Evolutionary conservation across 768 basidiomycete species (phyloP).

Genomic region (Roridomyces roridus): DNA sequence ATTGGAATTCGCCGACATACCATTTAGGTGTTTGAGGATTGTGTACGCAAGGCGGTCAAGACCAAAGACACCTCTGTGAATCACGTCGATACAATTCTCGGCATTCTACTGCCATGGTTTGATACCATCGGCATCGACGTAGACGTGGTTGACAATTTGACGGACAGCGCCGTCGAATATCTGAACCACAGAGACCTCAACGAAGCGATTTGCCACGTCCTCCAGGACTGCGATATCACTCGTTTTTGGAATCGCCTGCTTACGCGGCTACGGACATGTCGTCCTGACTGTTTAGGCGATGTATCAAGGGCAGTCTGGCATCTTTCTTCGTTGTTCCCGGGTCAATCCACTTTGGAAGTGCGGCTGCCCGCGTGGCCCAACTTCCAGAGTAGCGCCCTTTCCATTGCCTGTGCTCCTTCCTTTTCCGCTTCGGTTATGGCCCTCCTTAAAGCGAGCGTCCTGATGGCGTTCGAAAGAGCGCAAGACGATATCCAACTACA

Average conservation of each 20-base stretch:
- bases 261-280: slow-evolving; percentile 11
- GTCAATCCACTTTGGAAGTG: slow-evolving; percentile 3
- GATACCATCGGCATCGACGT: neutral
- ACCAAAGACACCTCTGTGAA: neutral
- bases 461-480: slow-evolving; percentile 15
- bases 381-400: slow-evolving; percentile 12
- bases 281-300: slow-evolving; percentile 8
- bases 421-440: slow-evolving; percentile 16
- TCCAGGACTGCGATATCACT: slow-evolving; percentile 22
- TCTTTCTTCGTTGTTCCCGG: slow-evolving; percentile 17
- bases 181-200: slow-evolving; percentile 14
- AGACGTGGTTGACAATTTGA: slow-evolving; percentile 8
- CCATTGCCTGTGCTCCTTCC: slow-evolving; percentile 7
- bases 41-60: slow-evolving; percentile 14
- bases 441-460: slow-evolving; percentile 16
- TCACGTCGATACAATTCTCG: slow-evolving; percentile 21
- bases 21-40: slow-evolving; percentile 4
- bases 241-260: slow-evolving; percentile 14
- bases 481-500: slow-evolving; percentile 3
- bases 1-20: slow-evolving; percentile 10
- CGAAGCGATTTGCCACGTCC: slow-evolving; percentile 17
- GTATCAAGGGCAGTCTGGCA: slow-evolving; percentile 20
- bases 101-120: slow-evolving; percentile 21
- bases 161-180: slow-evolving; percentile 17
- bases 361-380: slow-evolving; percentile 6